Evolutionary conservation across 208 protist genomes (phyloP), one percentile per base, ranked within the genome.

Genomic region (Trypanosoma boissoni): DNA sequence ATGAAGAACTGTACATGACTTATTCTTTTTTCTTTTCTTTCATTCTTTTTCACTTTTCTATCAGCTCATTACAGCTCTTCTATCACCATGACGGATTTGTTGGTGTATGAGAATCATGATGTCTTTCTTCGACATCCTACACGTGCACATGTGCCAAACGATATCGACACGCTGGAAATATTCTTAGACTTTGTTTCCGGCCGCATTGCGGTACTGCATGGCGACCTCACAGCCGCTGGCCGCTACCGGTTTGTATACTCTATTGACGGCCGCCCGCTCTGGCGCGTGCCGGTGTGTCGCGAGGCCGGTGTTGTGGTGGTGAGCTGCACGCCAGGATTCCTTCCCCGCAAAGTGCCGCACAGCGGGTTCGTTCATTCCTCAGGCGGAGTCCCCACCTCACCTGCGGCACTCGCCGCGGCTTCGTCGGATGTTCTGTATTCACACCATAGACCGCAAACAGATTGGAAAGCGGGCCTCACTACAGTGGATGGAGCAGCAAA

Each of bases 181-280:
- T 74, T 92, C 23, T 83, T 83, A 27, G 41, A 68, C 36, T 72
- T 71, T 43, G 48, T 93, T 9, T 86, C 78, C 6, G 21, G 29
- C 2, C 52, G 64, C 8, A 69, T 93, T 14, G 56, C 58, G 2
- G 49, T 31, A 12, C 68, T 55, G 0, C 65, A 46, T 20, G 57
- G 64, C 5, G 68, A 74, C 34, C 32, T 56, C 29, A 49, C 50
- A 9, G 75, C 66, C 0, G 49, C 60, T 3, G 73, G 86, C 7
- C 36, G 56, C 18, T 84, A 85, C 55, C 79, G 83, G 24, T 93
- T 93, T 55, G 72, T 90, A 5, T 93, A 93, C 72, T 77, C 70
- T 9, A 24, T 83, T 7, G 45, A 45, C 1, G 86, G 86, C 20
- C 77, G 71, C 51, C 80, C 86, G 12, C 76, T 93, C 10, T 90